phyloP scores from a whole-genome alignment of 257 asterid genomes.

The Solanum pinnatisectum region DNA sequence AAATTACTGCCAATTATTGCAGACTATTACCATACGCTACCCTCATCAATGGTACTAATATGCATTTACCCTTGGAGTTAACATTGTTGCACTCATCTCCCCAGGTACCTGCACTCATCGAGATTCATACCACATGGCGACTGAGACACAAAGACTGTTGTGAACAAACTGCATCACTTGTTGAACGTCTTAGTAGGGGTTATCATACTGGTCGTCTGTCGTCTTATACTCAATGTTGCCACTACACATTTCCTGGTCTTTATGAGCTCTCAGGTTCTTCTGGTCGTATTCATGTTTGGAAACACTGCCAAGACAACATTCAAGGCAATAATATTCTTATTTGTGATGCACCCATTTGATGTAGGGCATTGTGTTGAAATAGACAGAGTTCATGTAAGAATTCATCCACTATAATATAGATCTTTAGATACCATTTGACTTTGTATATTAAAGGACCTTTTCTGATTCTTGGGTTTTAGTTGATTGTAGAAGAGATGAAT shows the following conservation, averaged over 20 bases:
- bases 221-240: slow-evolving; percentile 72
- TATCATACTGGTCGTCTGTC: slow-evolving; percentile 47
- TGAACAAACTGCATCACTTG: slow-evolving; percentile 77
- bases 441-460: background rate
- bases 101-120: too few species aligned
- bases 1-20: too few species aligned
- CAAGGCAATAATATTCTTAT: slow-evolving; percentile 79
- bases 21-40: too few species aligned
- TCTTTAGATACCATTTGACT: background rate
- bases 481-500: slow-evolving; percentile 96
- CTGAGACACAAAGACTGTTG: slow-evolving; percentile 78
- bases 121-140: too few species aligned
- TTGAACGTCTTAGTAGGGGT: slow-evolving; percentile 46
- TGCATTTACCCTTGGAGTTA: too few species aligned
- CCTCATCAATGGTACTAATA: too few species aligned
- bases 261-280: slow-evolving; percentile 76
- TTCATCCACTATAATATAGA: background rate
- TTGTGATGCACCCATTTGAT: slow-evolving; percentile 92
- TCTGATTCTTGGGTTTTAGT: slow-evolving; percentile 28
- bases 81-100: too few species aligned
- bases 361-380: slow-evolving; percentile 92
- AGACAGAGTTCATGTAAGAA: slow-evolving; percentile 67
- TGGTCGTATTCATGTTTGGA: slow-evolving; percentile 84
- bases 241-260: slow-evolving; percentile 63
- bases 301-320: slow-evolving; percentile 83